Conservation (phyloP, 2,329 filamentous ascomycete species). For the Mollisia scopiformis region DNA sequence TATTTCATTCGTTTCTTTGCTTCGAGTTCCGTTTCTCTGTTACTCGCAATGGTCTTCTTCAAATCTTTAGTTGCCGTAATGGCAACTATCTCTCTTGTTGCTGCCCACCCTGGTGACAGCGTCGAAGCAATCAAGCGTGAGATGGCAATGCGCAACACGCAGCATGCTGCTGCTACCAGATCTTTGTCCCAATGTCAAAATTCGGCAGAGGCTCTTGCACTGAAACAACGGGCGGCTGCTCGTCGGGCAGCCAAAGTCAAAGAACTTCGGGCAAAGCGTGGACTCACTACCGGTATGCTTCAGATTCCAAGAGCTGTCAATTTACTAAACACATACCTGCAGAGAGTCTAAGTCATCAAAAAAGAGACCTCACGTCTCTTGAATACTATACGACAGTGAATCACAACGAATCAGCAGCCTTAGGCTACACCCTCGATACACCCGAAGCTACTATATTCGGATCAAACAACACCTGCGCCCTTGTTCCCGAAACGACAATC, state of each 20-base stretch:
- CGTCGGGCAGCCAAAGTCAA: conserved; percentile 10
- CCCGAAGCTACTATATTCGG: conserved; percentile 37
- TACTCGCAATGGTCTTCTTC: not conserved
- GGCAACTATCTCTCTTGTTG: not conserved
- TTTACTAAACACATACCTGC: not conserved
- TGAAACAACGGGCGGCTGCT: conserved; percentile 10
- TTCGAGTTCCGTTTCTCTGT: not conserved
- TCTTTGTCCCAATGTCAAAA: conserved; percentile 9
- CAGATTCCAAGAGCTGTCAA: not conserved
- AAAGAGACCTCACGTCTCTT: not conserved
- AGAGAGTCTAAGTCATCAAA: not conserved
- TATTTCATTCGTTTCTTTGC: not conserved
- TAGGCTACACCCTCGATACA: conserved; percentile 17
- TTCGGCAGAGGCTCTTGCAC: conserved; percentile 8
- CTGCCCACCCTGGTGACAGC: conserved; percentile 33
- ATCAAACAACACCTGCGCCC: conserved; percentile 48
- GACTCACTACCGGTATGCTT: conserved; percentile 2
- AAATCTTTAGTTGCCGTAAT: not conserved
- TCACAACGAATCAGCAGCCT: conserved; percentile 14
- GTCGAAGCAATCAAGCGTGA: conserved; percentile 17
- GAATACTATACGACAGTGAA: not conserved
- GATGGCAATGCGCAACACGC: conserved; percentile 13
- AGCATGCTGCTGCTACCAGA: conserved; percentile 11
- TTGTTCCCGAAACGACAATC: conserved; percentile 54
- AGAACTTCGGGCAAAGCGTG: conserved; percentile 15